Percentiles rank a stretch among this genome's conserved stretches.
Conservation (phyloP, 2,329 filamentous ascomycete genomes). For the Bipolaris oryzae region DNA sequence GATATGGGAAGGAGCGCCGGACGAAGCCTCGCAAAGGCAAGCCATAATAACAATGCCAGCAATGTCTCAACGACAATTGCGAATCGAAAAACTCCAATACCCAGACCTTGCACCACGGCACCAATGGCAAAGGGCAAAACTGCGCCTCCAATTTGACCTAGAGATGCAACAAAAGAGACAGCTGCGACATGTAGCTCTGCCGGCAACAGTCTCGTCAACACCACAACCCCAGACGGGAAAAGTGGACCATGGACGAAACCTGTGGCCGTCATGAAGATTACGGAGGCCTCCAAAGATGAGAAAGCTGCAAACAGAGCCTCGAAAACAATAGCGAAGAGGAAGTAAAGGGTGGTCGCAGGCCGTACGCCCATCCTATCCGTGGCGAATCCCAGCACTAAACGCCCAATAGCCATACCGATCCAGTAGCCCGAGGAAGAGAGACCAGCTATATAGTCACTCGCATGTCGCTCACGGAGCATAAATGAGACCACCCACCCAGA, state of each 20-base stretch:
- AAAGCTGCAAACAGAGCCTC: conserved; percentile 31
- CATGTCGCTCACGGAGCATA: conserved; percentile 51
- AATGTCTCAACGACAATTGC: conserved; percentile 33
- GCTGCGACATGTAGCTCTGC: conserved; percentile 51
- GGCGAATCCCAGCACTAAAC: conserved; percentile 36
- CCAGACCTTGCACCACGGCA: conserved; percentile 47
- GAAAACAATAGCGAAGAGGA: conserved; percentile 25
- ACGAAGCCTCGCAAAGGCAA: conserved; percentile 21
- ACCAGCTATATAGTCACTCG: conserved; percentile 46
- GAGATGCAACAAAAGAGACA: conserved; percentile 53
- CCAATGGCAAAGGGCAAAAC: conserved; percentile 54
- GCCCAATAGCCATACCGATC: conserved; percentile 53
- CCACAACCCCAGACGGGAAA: conserved; percentile 52
- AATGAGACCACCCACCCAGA: conserved; percentile 57
- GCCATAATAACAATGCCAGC: conserved; percentile 33
- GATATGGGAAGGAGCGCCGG: neutral
- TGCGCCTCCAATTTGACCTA: conserved; percentile 55
- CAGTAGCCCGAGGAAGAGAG: conserved; percentile 55
- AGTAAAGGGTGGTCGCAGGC: conserved; percentile 34
- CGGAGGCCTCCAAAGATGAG: conserved; percentile 28
- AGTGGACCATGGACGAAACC: conserved; percentile 53
- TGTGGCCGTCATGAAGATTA: conserved; percentile 40
- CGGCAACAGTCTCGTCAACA: conserved; percentile 48
- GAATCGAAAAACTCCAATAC: conserved; percentile 49
- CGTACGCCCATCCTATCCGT: conserved; percentile 40